These are phyloP conservation scores for Coix lacrymajobi DNA, from an alignment of 176 grass and related monocot genomes.

Conservation along the genomic window DNA sequence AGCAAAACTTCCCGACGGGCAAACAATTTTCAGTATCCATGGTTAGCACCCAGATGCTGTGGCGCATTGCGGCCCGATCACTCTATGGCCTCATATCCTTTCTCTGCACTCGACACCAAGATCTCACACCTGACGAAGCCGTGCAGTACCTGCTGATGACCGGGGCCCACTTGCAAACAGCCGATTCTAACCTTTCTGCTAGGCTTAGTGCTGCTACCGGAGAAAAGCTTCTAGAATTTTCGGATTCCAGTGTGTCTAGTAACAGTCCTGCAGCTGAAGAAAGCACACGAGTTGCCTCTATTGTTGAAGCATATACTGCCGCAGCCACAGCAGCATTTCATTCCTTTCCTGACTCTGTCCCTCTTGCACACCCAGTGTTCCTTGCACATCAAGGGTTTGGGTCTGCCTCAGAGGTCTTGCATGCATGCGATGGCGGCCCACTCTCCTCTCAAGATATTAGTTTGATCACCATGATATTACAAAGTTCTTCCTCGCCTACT, in stretches of 20 bases:
- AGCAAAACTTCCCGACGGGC: background rate
- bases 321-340: background rate
- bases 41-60: background rate
- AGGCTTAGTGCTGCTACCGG: background rate
- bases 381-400: background rate
- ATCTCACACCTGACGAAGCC: background rate
- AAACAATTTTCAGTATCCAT: background rate
- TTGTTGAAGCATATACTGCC: background rate
- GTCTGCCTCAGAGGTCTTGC: background rate
- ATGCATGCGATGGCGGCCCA: background rate
- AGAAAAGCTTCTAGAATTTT: background rate
- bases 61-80: background rate
- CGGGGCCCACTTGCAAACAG: background rate
- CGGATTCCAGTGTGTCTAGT: background rate
- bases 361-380: constrained; percentile 3
- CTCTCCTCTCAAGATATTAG: background rate
- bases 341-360: background rate
- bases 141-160: background rate
- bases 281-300: background rate
- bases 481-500: background rate
- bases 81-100: background rate
- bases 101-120: background rate
- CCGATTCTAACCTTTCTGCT: background rate
- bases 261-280: background rate
- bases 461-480: background rate